Base-by-base conservation (phyloP, 2,329 filamentous ascomycete species). In the Paecilomyces niveus region DNA sequence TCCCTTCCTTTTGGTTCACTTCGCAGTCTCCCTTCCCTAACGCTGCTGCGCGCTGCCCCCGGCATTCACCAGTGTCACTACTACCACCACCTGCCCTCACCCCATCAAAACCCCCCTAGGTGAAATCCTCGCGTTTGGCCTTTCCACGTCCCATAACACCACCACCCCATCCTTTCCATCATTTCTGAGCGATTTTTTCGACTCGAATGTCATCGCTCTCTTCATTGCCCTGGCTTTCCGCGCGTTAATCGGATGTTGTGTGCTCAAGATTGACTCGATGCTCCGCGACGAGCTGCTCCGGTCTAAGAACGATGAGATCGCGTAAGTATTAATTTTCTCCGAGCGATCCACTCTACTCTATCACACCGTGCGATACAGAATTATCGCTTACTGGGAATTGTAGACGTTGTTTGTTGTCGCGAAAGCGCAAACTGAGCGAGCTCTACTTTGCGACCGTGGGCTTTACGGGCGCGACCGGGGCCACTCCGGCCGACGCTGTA, bases 361-460 rank as follows among this genome's bases (percentile, higher is more conserved):
- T 39, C 33, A 8, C 13, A 35, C 58, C 55, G 51, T 61, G 55
- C 63, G 59, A 61, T 65, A 62, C 62, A 54, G 59, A 64, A 63
- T 65, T 67, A 63, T 72, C 65, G 70, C 74, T 76, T 63, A 76
- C 66, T 67, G 66, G 59, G 61, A 68, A 64, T 74, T 72, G 65
- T 68, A 80, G 78, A 73, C 74, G 72, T 71, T 80, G 78, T 83
- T 85, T 89, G 81, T 83, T 83, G 77, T 90, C 89, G 82, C 89
- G 90, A 77, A 94, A 95, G 85, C 87, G 90, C 76, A 95, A 95
- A 82, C 83, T 96, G 74, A 88, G 88, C 74, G 89, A 94, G 80
- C 84, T 96, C 69, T 96, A 89, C 80, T 85, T 89, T 82, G 87
- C 89, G 80, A 89, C 88, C 74, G 85, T 87, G 73, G 74, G 81